phyloP scores from a whole-genome alignment of 2,329 filamentous ascomycete species.

The Ophidiomyces ophidiicola region DNA sequence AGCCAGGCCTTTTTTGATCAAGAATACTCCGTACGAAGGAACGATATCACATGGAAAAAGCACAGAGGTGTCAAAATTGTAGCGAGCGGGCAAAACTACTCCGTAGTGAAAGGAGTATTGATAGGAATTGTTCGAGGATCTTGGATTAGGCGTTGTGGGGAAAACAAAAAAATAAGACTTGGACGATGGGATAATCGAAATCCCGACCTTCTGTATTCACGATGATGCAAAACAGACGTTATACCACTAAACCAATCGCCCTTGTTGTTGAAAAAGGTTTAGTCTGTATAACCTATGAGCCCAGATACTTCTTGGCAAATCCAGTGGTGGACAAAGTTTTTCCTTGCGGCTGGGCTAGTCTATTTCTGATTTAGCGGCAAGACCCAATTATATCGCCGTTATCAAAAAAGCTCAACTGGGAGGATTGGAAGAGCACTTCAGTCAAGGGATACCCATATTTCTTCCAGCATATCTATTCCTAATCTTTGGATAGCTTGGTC shows the following conservation, averaged over 20 bases:
- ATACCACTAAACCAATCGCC: conserved; percentile 21
- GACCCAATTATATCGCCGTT: conserved; percentile 3
- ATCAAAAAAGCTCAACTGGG: conserved; percentile 6
- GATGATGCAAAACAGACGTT: conserved; percentile 21
- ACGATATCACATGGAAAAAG: too few species aligned
- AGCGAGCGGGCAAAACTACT: too few species aligned
- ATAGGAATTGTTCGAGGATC: too few species aligned
- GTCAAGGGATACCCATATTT: not conserved
- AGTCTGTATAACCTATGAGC: not conserved
- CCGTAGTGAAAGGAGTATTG: too few species aligned
- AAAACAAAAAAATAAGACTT: conserved; percentile 13
- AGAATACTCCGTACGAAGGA: too few species aligned
- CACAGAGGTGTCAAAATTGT: too few species aligned
- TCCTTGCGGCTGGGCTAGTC: not conserved
- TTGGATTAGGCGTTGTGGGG: too few species aligned
- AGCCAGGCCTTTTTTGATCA: too few species aligned
- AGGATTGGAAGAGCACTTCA: not conserved
- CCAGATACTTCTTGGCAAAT: not conserved
- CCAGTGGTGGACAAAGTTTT: too few species aligned
- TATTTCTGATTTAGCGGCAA: not conserved
- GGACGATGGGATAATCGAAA: conserved; percentile 21
- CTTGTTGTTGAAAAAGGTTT: not conserved
- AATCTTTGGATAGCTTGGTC: not conserved
- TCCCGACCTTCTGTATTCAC: conserved; percentile 19
- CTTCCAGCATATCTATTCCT: not conserved